Evolutionary conservation across 371 early-diverging fungal genomes (phyloP).

Genomic region (Zopfochytrium polystomum): DNA sequence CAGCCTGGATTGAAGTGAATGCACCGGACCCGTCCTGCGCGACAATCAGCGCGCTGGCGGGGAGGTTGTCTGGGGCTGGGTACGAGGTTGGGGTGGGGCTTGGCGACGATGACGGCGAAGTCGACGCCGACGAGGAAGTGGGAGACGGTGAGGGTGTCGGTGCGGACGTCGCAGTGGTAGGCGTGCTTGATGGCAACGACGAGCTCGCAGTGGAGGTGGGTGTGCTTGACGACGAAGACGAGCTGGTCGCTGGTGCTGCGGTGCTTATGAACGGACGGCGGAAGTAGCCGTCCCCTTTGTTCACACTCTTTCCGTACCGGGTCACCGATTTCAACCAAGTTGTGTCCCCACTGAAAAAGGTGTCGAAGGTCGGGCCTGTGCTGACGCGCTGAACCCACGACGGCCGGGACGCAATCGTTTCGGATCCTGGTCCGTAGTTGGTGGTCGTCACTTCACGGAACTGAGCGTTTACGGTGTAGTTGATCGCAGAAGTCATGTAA

Average conservation of each 20-base stretch:
- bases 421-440: neutral
- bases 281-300: neutral
- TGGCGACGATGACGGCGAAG: neutral
- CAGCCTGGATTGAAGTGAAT: neutral
- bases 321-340: neutral
- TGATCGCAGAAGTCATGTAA: neutral
- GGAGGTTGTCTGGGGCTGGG: neutral
- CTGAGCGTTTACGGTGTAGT: neutral
- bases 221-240: neutral
- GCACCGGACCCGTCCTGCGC: neutral
- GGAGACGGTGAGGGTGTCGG: neutral
- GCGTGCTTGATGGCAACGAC: neutral
- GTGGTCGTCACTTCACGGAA: neutral
- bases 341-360: neutral
- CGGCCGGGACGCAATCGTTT: neutral
- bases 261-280: neutral
- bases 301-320: neutral
- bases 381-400: neutral
- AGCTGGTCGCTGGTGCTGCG: neutral
- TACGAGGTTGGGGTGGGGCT: neutral
- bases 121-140: neutral
- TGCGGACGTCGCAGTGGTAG: neutral
- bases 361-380: neutral
- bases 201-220: neutral
- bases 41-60: neutral